Evolutionary conservation across 345 rosid genomes (phyloP), one percentile per base, ranked within the genome.

Genomic region (Hirschfeldia incana): DNA sequence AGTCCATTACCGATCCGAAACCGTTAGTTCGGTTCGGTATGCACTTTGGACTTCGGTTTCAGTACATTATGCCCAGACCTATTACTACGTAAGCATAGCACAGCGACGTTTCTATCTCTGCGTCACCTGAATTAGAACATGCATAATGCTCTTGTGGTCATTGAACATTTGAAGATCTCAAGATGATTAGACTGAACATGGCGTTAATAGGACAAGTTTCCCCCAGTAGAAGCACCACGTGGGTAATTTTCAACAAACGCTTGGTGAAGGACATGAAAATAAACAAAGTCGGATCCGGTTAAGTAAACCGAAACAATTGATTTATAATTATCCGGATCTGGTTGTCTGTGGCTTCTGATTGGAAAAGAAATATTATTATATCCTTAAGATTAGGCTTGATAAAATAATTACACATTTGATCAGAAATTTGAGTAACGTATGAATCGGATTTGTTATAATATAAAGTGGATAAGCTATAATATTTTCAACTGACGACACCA

Each of bases 61-160:
- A 34, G 37, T 34, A 6, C 5, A 4, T 3, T 34, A 34, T 6
- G 37, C 7, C 37, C 37, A 34, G 37, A 6, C 37, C 5, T 34
- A 34, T 21, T 21, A 21, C 21, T 21, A 21, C 21, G 86, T 90
- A 11, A 85, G 92, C 77, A 85, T 91, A 37, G 98, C 91, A 91
- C 67, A 95, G 98, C 6, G 89, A 95, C 79, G 5, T 44, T 10
- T 44, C 12, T n/a, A 44, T 11, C 51, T 44, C 51, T 44, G n/a
- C 51, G 5, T 44, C 98, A 71, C 99, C 93, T 6, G 96, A 97
- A 71, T 21, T 21, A 21, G 21, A 95, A 95, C 78, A 95, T 95
- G 99, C 98, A 95, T 82, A 91, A 95, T 76, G 98, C 98, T 26
- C 70, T 93, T 83, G 98, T 90, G 98, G 98, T 8, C 98, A 92